Percentiles rank a stretch among this genome's conserved stretches.
These are phyloP conservation scores for Aspergillus costaricaensis DNA, from an alignment of 2,329 filamentous ascomycete species.

Conservation along the genomic window DNA sequence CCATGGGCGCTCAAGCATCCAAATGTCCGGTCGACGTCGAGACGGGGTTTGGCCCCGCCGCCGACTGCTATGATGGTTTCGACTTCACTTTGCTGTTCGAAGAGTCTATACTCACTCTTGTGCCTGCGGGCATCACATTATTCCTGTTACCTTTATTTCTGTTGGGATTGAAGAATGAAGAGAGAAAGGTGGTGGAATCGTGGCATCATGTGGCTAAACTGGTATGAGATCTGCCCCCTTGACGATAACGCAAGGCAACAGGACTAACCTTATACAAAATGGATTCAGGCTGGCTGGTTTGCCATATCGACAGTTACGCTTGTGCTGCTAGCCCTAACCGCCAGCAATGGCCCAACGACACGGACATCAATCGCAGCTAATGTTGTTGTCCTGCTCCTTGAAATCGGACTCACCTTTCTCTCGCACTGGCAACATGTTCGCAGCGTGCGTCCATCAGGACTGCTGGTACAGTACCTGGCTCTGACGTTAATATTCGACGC, in stretches of 20 bases:
- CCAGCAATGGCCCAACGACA: not conserved
- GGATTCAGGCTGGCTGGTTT: not conserved
- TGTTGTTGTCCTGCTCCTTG: not conserved
- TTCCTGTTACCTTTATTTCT: not conserved
- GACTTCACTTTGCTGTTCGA: conserved; percentile 38
- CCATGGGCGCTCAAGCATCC: not conserved
- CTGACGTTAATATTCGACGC: not conserved
- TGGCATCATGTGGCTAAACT: not conserved
- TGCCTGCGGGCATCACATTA: conserved; percentile 10
- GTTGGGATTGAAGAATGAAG: not conserved
- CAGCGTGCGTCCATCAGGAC: not conserved
- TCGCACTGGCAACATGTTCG: not conserved
- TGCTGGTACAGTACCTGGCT: not conserved
- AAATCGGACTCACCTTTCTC: not conserved
- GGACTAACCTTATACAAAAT: not conserved
- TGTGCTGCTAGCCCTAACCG: not conserved
- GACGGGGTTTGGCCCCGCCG: not conserved
- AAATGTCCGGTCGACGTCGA: not conserved
- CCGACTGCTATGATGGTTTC: conserved; percentile 18
- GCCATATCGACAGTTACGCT: not conserved
- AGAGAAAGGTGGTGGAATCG: not conserved
- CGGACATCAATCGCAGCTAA: not conserved
- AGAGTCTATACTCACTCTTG: conserved; percentile 31
- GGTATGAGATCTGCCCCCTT: not conserved
- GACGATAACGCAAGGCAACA: no score